phyloP scores from a whole-genome alignment of 495 filamentous ascomycete species.

The Staphylotrichum longicolle region DNA sequence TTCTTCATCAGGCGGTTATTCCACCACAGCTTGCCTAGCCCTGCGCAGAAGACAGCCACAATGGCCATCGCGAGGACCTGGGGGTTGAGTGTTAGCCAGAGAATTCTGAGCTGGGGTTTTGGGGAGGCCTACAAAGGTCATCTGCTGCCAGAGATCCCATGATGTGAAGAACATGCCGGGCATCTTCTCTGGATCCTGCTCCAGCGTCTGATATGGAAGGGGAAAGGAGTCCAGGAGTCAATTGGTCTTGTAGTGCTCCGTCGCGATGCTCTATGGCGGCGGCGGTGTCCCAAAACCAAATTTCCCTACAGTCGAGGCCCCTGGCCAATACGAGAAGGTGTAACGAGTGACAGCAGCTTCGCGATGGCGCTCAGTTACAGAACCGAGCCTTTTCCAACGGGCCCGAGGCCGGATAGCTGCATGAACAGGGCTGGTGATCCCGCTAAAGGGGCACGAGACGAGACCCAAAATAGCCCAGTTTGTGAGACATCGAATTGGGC shows the following conservation, averaged over 20 bases:
- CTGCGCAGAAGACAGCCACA: constrained; percentile 50
- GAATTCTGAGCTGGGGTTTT: neutral
- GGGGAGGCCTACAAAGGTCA: constrained; percentile 70
- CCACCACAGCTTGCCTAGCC: constrained; percentile 59
- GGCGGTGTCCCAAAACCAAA: neutral
- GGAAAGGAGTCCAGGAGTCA: no score
- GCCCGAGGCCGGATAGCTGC: constrained; percentile 25
- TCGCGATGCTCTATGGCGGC: neutral
- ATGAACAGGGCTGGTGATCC: constrained; percentile 25
- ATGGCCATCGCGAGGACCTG: constrained; percentile 51
- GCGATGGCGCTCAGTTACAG: constrained; percentile 1
- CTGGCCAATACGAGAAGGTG: constrained; percentile 28
- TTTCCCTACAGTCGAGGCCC: neutral
- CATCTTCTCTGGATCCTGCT: constrained; percentile 17
- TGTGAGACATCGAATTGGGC: constrained; percentile 7
- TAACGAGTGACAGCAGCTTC: constrained; percentile 31
- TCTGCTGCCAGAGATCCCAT: constrained; percentile 88
- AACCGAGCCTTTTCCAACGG: constrained; percentile 20
- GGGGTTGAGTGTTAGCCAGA: constrained; percentile 23
- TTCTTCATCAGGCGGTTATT: constrained; percentile 62
- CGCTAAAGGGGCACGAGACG: neutral
- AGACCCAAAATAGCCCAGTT: constrained; percentile 1
- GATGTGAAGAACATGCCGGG: constrained; percentile 61
- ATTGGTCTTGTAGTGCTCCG: neutral
- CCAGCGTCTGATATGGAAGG: neutral